Evolutionary conservation across 148 eudicot species (phyloP).

Genomic region (Cornus suecica): DNA sequence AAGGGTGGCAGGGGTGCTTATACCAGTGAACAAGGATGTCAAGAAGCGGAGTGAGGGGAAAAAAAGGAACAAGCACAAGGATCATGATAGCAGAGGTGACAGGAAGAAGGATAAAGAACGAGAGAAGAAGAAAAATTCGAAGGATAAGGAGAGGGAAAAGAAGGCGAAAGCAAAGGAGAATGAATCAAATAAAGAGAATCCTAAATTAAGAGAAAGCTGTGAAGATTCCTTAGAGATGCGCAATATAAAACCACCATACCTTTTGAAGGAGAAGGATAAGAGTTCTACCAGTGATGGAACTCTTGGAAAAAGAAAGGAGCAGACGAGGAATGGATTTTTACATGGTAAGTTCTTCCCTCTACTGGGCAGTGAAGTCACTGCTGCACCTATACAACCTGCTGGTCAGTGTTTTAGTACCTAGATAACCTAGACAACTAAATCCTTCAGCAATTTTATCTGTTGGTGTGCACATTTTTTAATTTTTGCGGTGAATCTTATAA

Average conservation of each 20-base stretch:
- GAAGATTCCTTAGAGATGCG: conserved; percentile 13
- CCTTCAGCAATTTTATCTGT: neutral
- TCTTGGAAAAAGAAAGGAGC: conserved; percentile 40
- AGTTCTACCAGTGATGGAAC: conserved; percentile 14
- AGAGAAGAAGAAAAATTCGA: conserved; percentile 22
- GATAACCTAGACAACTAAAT: neutral
- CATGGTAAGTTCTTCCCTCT: conserved; percentile 40
- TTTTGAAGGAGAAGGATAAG: conserved; percentile 23
- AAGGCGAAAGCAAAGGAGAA: conserved; percentile 24
- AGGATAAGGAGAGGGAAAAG: conserved; percentile 24
- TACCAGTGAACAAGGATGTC: conserved; percentile 18
- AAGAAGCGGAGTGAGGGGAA: conserved; percentile 20
- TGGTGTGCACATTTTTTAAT: neutral
- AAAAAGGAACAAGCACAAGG: conserved; percentile 20
- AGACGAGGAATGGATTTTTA: conserved; percentile 30
- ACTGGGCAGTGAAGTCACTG: neutral
- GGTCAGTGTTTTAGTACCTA: neutral
- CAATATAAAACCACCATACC: conserved; percentile 12
- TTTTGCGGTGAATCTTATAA: neutral
- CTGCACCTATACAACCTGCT: neutral
- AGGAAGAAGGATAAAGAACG: conserved; percentile 13
- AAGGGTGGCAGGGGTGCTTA: conserved; percentile 18
- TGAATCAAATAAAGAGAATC: conserved; percentile 16
- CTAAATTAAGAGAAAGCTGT: conserved; percentile 11
- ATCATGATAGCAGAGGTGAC: conserved; percentile 22